Percentiles rank a stretch among this genome's conserved stretches.
These are phyloP conservation scores for Alternaria ventricosa DNA, from an alignment of 2,329 filamentous ascomycete species.

Conservation along the genomic window DNA sequence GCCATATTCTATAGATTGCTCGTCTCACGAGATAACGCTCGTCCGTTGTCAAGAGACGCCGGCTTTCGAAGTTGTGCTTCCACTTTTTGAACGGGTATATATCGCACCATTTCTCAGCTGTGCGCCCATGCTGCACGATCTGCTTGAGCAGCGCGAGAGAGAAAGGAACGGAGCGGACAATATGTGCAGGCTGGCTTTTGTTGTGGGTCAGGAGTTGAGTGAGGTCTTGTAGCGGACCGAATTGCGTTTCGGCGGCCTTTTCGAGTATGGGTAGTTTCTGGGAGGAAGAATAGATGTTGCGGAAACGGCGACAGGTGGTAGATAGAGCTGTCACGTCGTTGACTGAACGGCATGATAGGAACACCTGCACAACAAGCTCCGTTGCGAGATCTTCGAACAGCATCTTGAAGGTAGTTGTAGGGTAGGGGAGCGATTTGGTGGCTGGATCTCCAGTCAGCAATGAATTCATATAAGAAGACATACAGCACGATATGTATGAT, in stretches of 20 bases:
- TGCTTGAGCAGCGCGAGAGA: conserved; percentile 63
- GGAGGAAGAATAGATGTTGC: conserved; percentile 59
- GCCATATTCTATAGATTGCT: conserved; percentile 67
- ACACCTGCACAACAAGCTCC: conserved; percentile 65
- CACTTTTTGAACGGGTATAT: conserved; percentile 70
- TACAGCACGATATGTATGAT: not conserved
- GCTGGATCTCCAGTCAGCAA: conserved; percentile 2
- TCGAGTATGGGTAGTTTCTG: conserved; percentile 63
- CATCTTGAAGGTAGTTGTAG: conserved; percentile 51
- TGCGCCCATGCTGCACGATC: conserved; percentile 59
- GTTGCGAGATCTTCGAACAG: conserved; percentile 62
- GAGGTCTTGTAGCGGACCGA: conserved; percentile 64
- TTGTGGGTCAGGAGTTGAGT: conserved; percentile 68
- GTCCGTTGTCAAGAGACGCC: conserved; percentile 58
- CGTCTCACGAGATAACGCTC: conserved; percentile 62
- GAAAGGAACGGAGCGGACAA: conserved; percentile 59
- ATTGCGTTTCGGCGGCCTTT: conserved; percentile 61
- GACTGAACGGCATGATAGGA: conserved; percentile 59
- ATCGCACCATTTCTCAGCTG: conserved; percentile 65
- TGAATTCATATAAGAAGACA: not conserved
- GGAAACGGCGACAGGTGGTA: conserved; percentile 62
- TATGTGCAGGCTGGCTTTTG: conserved; percentile 63
- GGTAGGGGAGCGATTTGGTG: not conserved
- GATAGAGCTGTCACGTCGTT: conserved; percentile 62
- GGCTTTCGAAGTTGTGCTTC: conserved; percentile 63